A percentile compares a stretch with the other conserved stretches of the same genome.
phyloP scores from a whole-genome alignment of 768 basidiomycete species.

The Naganishia vaughanmartiniae region DNA sequence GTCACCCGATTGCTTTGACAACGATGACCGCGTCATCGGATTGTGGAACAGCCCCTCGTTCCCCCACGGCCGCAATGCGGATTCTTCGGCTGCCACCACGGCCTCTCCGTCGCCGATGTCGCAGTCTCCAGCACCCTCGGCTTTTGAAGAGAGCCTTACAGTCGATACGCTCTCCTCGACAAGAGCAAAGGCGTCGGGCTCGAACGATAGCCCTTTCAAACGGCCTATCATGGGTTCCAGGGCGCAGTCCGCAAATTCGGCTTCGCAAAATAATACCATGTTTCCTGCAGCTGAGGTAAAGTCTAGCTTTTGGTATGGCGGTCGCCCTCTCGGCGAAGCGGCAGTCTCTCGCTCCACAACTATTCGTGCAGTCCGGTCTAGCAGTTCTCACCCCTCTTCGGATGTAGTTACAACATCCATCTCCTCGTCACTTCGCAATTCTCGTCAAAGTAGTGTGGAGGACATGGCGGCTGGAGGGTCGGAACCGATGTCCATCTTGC shows the following conservation, averaged over 20 bases:
- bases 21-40: background rate
- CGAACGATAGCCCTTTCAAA: background rate
- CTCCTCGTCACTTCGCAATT: slow-evolving; percentile 23
- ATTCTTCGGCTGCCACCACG: background rate
- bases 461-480: background rate
- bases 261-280: slow-evolving; percentile 25
- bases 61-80: background rate
- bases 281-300: background rate
- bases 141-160: background rate
- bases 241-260: slow-evolving; percentile 43
- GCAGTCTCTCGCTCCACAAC: slow-evolving; percentile 32
- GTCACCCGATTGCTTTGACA: background rate
- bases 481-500: slow-evolving; percentile 9
- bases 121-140: background rate
- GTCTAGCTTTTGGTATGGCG: slow-evolving; percentile 35
- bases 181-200: background rate
- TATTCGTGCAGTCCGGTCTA: slow-evolving; percentile 24
- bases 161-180: background rate
- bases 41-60: background rate
- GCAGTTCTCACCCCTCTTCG: slow-evolving; percentile 2
- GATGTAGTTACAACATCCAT: slow-evolving; percentile 29
- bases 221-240: slow-evolving; percentile 32
- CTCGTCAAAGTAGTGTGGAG: slow-evolving; percentile 19
- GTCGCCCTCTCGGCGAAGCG: slow-evolving; percentile 31
- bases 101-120: background rate